phyloP scores from a whole-genome alignment of 345 rosid genomes.

The Ceriops decandra region DNA sequence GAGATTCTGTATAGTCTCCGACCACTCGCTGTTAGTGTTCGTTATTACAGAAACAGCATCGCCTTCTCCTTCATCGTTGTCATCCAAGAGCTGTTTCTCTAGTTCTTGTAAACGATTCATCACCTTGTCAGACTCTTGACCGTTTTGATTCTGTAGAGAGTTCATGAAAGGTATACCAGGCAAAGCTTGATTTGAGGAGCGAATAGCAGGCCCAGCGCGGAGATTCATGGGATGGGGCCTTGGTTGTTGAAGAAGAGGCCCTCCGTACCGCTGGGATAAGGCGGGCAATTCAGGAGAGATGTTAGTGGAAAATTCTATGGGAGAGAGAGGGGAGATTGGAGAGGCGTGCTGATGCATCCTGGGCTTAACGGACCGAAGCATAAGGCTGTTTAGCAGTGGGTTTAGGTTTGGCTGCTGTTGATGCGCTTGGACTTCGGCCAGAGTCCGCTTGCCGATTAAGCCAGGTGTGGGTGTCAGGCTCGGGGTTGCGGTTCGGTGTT shows the following conservation, averaged over 20 bases:
- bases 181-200: slow-evolving; percentile 10
- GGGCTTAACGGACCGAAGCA: slow-evolving; percentile 72
- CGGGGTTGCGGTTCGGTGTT: slow-evolving; percentile 21
- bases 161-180: slow-evolving; percentile 36
- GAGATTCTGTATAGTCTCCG: slow-evolving; percentile 64
- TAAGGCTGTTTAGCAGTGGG: slow-evolving; percentile 40
- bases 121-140: slow-evolving; percentile 64
- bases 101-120: slow-evolving; percentile 71
- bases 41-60: slow-evolving; percentile 78
- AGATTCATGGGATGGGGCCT: slow-evolving; percentile 23
- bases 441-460: slow-evolving; percentile 62
- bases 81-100: slow-evolving; percentile 78
- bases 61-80: slow-evolving; percentile 56
- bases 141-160: slow-evolving; percentile 27
- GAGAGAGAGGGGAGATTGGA: slow-evolving; percentile 41
- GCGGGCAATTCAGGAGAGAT: slow-evolving; percentile 25
- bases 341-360: slow-evolving; percentile 46
- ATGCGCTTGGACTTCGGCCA: slow-evolving; percentile 59
- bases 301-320: slow-evolving; percentile 40
- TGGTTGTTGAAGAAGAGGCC: slow-evolving; percentile 54
- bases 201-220: slow-evolving; percentile 11
- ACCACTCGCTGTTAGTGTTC: slow-evolving; percentile 75
- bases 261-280: slow-evolving; percentile 45
- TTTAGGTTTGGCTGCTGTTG: slow-evolving; percentile 30
- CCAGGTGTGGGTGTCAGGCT: slow-evolving; percentile 9